phyloP scores from a whole-genome alignment of 306 rosid species.

The Dryas octopetala region DNA sequence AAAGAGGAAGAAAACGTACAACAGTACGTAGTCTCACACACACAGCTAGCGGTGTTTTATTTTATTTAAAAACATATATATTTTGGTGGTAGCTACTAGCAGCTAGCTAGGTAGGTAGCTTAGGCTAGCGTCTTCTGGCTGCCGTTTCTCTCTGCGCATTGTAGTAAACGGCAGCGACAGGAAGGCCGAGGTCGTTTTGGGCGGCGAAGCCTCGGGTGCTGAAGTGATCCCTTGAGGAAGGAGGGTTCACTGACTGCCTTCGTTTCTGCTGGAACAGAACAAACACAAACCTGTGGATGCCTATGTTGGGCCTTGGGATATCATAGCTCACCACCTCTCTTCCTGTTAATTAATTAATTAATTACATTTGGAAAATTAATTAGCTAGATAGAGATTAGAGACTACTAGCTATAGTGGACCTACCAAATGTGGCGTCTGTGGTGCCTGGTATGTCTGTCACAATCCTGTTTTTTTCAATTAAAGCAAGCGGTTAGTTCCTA shows the following conservation, averaged over 20 bases:
- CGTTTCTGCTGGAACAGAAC: constrained; percentile 66
- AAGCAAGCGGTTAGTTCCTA: constrained; percentile 8
- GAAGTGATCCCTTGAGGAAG: constrained; percentile 70
- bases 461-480: constrained; percentile 52
- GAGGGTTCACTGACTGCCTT: constrained; percentile 49
- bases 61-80: too few relatives aligned
- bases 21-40: too few relatives aligned
- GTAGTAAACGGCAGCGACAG: constrained; percentile 91
- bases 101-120: neutral
- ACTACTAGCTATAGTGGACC: neutral
- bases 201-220: constrained; percentile 58
- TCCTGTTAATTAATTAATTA: constrained; percentile 38
- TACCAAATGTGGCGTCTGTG: constrained; percentile 91
- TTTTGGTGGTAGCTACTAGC: too few relatives aligned
- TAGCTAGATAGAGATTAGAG: neutral
- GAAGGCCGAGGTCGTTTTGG: constrained; percentile 62
- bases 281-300: constrained; percentile 92
- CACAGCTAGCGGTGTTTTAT: too few relatives aligned
- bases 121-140: constrained; percentile 56
- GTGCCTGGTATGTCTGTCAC: constrained; percentile 98
- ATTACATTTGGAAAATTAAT: neutral
- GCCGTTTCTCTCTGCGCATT: constrained; percentile 79
- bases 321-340: constrained; percentile 72
- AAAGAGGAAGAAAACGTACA: neutral
- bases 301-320: constrained; percentile 74